Conservation (phyloP, 2,329 filamentous ascomycete species). For the Sclerotinia nivalis region DNA sequence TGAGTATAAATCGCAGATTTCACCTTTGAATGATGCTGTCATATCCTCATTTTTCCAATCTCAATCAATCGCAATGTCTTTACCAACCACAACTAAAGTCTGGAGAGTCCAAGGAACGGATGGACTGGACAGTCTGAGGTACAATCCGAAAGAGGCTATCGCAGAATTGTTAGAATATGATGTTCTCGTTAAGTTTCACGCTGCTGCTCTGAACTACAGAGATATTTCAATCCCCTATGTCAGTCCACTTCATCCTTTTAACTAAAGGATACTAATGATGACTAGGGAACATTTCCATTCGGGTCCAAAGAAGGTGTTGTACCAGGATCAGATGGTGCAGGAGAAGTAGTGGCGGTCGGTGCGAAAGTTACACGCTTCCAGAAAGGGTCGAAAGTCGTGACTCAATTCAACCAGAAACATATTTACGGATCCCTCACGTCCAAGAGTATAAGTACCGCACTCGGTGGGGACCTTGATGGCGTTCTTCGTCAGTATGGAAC, state of each 20-base stretch:
- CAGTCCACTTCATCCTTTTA: no score
- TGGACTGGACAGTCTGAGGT: not conserved
- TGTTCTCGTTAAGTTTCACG: slow-evolving; percentile 22
- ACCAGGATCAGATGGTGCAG: slow-evolving; percentile 23
- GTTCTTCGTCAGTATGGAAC: slow-evolving; percentile 47
- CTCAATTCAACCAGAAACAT: slow-evolving; percentile 29
- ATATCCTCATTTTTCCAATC: not conserved
- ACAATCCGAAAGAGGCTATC: not conserved
- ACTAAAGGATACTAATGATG: not conserved
- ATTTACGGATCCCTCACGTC: not conserved
- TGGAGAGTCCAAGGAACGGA: not conserved
- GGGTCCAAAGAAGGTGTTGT: slow-evolving; percentile 1
- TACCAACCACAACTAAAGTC: not conserved
- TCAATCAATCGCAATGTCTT: not conserved
- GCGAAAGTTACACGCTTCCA: slow-evolving; percentile 34
- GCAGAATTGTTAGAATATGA: not conserved
- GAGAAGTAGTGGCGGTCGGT: slow-evolving; percentile 36
- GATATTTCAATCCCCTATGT: slow-evolving; percentile 21
- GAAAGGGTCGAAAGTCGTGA: slow-evolving; percentile 41
- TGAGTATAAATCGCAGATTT: not conserved
- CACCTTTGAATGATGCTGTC: not conserved
- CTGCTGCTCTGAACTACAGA: slow-evolving; percentile 27
- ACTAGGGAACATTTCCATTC: slow-evolving; percentile 13
- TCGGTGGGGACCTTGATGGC: slow-evolving; percentile 42
- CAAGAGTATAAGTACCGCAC: slow-evolving; percentile 19